phyloP scores from a whole-genome alignment of 2,329 filamentous ascomycete species.

The Thielaviopsis populi region DNA sequence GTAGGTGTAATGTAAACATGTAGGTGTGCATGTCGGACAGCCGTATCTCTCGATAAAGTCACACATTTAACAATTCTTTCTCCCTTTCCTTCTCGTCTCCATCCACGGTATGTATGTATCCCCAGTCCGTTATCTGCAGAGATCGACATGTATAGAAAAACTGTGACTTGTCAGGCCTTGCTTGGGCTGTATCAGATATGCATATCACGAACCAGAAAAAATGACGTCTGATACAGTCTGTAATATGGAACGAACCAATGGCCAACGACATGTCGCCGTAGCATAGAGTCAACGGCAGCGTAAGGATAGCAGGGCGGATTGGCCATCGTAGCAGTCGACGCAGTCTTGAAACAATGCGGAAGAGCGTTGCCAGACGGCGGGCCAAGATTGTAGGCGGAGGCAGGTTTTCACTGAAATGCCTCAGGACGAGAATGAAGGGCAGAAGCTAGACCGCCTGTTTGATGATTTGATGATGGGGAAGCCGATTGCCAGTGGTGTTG shows the following conservation, averaged over 20 bases:
- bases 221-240: background rate
- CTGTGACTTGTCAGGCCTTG: background rate
- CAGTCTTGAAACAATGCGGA: background rate
- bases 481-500: background rate
- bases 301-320: background rate
- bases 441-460: background rate
- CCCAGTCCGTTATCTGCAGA: no score
- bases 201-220: constrained; percentile 3
- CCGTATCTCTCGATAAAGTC: background rate
- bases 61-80: background rate
- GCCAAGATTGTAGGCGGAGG: background rate
- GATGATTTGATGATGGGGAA: background rate
- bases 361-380: background rate
- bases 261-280: background rate
- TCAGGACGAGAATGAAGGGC: background rate
- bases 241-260: background rate
- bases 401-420: background rate
- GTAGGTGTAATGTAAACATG: background rate
- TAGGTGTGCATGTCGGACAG: background rate
- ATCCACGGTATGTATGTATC: no score
- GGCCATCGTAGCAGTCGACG: background rate
- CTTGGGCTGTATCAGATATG: background rate
- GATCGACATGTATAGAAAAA: background rate
- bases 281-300: background rate
- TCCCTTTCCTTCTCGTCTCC: no score